Conservation (phyloP, 2,329 filamentous ascomycete genomes). For the Whalleya microplaca region DNA sequence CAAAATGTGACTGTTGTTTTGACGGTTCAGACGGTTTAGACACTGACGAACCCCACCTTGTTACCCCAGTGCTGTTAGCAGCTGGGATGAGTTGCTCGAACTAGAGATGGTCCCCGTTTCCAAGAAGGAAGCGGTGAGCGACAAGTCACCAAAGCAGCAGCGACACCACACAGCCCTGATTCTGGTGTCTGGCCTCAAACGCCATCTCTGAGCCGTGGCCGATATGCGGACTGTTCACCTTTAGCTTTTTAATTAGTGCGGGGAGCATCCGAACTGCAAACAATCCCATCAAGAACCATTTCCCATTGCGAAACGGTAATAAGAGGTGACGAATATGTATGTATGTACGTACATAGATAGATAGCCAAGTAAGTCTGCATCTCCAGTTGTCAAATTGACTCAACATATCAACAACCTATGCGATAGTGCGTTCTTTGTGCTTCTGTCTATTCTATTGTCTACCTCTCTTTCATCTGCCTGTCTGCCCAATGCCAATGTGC, state of each 20-base stretch:
- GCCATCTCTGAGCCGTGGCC: conserved; percentile 24
- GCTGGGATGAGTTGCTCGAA: conserved; percentile 22
- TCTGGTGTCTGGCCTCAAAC: conserved; percentile 9
- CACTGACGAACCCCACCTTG: conserved; percentile 1
- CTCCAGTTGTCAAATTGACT: conserved; percentile 6
- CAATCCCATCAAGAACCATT: neutral
- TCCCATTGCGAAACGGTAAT: neutral
- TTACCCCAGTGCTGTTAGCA: conserved; percentile 17
- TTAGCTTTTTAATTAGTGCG: conserved; percentile 28
- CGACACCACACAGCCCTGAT: conserved; percentile 15
- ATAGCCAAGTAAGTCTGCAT: too few relatives aligned
- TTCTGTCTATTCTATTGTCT: conserved; percentile 4
- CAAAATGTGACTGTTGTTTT: neutral
- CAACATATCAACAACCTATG: conserved; percentile 11
- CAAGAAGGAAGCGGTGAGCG: conserved; percentile 27
- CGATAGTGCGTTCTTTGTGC: conserved; percentile 23
- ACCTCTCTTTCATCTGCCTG: conserved; percentile 20
- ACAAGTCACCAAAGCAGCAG: conserved; percentile 15
- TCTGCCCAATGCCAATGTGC: conserved; percentile 21
- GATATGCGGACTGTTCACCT: conserved; percentile 21
- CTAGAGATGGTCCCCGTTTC: conserved; percentile 3
- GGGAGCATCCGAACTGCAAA: conserved; percentile 28
- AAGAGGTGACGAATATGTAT: conserved; percentile 4
- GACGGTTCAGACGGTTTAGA: neutral
- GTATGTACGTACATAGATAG: neutral